Evolutionary conservation across 805 yeast species (phyloP).

Genomic region (Tetrapisispora arboricola): DNA sequence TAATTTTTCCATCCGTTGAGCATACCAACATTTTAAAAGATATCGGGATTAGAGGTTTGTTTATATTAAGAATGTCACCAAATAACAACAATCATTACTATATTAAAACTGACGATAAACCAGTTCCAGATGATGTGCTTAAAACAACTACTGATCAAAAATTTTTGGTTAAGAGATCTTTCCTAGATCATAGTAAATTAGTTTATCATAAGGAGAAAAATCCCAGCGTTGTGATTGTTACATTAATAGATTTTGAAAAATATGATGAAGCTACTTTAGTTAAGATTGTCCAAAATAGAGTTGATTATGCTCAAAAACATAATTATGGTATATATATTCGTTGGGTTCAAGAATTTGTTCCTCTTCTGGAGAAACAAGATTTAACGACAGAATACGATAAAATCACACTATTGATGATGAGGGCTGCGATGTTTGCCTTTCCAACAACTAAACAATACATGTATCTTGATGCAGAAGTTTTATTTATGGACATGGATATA

Average conservation of each 20-base stretch:
- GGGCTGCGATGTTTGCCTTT: constrained; percentile 90
- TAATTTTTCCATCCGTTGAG: constrained; percentile 68
- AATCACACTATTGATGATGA: constrained; percentile 31
- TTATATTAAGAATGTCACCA: constrained; percentile 37
- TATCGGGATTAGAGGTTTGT: constrained; percentile 42
- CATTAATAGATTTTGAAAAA: constrained; percentile 66
- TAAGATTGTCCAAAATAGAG: constrained; percentile 71
- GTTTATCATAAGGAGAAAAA: constrained; percentile 29
- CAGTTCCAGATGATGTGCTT: constrained; percentile 31
- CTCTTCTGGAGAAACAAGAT: constrained; percentile 41
- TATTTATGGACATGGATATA: constrained; percentile 61
- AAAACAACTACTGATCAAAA: constrained; percentile 28
- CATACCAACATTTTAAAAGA: constrained; percentile 54
- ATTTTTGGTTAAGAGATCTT: constrained; percentile 41
- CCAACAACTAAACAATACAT: constrained; percentile 88
- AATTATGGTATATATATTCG: constrained; percentile 76
- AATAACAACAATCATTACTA: constrained; percentile 34
- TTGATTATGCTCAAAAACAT: constrained; percentile 76
- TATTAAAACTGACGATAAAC: constrained; percentile 31
- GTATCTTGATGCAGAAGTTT: constrained; percentile 70
- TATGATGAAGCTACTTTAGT: constrained; percentile 51
- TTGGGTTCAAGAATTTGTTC: constrained; percentile 76
- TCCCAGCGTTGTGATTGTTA: constrained; percentile 67
- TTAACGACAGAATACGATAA: constrained; percentile 19
- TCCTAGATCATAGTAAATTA: constrained; percentile 56